A percentile compares a stretch with the other conserved stretches of the same genome.
phyloP scores from a whole-genome alignment of 1,284 basidiomycete genomes.

The Sanghuangporus weigelae region DNA sequence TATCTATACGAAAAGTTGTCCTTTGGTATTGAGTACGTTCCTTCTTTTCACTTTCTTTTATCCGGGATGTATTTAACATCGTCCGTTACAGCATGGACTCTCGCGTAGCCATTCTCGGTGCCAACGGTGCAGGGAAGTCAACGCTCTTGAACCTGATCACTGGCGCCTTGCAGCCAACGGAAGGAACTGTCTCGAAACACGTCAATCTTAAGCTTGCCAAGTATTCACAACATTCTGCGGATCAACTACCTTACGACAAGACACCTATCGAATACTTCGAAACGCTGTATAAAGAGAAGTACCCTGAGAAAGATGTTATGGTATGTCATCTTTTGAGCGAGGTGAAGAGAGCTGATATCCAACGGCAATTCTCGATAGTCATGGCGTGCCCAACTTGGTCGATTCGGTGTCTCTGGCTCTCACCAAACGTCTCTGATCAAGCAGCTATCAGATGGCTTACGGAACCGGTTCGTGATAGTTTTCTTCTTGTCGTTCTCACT shows the following conservation, averaged over 20 bases:
- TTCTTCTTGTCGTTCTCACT: conserved; percentile 2
- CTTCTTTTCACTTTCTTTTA: not conserved
- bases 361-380: conserved; percentile 44
- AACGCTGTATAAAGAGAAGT: conserved; percentile 73
- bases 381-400: conserved; percentile 91
- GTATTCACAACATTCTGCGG: conserved; percentile 98
- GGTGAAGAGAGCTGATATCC: not conserved
- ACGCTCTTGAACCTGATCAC: conserved; percentile 96
- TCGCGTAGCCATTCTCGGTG: conserved; percentile 94
- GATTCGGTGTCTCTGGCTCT: conserved; percentile 91
- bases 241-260: conserved; percentile 95
- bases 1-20: conserved; percentile 56
- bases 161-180: conserved; percentile 71
- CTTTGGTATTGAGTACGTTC: conserved; percentile 50
- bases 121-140: conserved; percentile 98
- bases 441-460: conserved; percentile 92
- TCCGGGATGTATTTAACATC: not conserved
- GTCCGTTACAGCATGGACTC: conserved; percentile 78
- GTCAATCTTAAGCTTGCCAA: conserved; percentile 89
- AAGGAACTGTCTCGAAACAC: conserved; percentile 89
- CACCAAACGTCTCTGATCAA: conserved; percentile 94
- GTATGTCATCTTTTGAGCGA: conserved; percentile 26
- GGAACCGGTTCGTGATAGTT: conserved; percentile 67
- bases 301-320: conserved; percentile 89
- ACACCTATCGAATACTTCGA: conserved; percentile 96